Percentiles rank a stretch among this genome's conserved stretches.
These are phyloP conservation scores for Harringtonia lauricola DNA, from an alignment of 2,329 filamentous ascomycete species.

Conservation along the genomic window DNA sequence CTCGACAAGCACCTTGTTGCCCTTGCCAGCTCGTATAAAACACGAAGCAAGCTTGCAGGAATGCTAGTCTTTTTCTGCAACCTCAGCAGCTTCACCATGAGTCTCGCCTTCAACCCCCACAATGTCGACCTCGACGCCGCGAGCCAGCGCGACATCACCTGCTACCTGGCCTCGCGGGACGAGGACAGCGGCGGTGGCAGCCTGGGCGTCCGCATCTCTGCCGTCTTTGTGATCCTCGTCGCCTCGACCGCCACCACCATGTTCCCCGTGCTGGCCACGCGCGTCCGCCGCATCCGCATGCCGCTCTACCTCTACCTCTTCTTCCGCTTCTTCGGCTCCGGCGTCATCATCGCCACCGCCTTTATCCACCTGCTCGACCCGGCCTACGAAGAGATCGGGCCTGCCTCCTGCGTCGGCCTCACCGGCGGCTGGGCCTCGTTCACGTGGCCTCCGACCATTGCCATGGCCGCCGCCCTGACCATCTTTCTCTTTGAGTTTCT, in stretches of 20 bases:
- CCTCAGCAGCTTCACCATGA: too few species aligned
- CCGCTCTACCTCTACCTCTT: slow-evolving; percentile 62
- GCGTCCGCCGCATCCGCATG: slow-evolving; percentile 42
- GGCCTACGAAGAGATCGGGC: slow-evolving; percentile 58
- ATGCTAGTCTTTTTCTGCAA: too few species aligned
- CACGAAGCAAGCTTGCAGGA: too few species aligned
- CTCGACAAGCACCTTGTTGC: too few species aligned
- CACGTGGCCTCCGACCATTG: slow-evolving; percentile 74
- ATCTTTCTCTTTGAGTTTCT: slow-evolving; percentile 87
- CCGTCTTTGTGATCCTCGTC: slow-evolving; percentile 65
- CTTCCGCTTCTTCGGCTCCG: slow-evolving; percentile 86
- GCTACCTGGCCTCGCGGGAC: slow-evolving; percentile 31
- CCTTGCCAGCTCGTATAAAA: too few species aligned
- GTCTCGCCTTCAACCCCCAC: too few species aligned
- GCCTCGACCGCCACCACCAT: slow-evolving; percentile 48
- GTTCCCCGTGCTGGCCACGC: slow-evolving; percentile 57
- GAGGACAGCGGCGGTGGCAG: slow-evolving; percentile 45
- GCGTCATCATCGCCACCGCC: slow-evolving; percentile 85
- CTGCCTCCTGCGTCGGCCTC: slow-evolving; percentile 28
- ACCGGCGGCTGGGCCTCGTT: slow-evolving; percentile 52
- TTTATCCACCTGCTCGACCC: slow-evolving; percentile 85
- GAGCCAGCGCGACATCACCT: slow-evolving; percentile 32
- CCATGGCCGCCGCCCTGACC: slow-evolving; percentile 72
- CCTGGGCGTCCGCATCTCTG: slow-evolving; percentile 56
- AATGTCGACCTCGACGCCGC: neutral